Percentiles rank a stretch among this genome's conserved stretches.
Evolutionary conservation across 2,329 filamentous ascomycete species (phyloP).

Genomic region (Pestalotiopsis sp.): DNA sequence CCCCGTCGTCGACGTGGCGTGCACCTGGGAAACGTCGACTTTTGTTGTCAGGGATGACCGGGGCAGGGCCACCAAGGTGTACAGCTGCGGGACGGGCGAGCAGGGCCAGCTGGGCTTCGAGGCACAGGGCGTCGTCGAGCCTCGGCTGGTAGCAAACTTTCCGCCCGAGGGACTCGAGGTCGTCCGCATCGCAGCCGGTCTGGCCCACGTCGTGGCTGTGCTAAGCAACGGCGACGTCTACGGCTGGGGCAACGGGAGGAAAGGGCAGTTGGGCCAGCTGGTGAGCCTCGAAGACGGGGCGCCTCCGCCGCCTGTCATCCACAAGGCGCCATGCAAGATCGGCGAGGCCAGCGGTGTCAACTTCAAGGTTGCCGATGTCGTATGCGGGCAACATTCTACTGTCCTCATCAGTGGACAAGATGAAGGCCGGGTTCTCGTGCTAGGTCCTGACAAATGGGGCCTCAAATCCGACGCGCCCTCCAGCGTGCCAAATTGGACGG

Average conservation of each 20-base stretch:
- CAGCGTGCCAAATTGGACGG: constrained; percentile 60
- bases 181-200: constrained; percentile 69
- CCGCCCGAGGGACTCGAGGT: constrained; percentile 63
- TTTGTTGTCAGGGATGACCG: constrained; percentile 53
- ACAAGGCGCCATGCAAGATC: constrained; percentile 14
- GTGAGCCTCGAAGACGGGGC: constrained; percentile 21
- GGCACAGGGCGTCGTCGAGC: constrained; percentile 13
- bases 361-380: constrained; percentile 68
- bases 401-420: constrained; percentile 63
- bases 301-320: constrained; percentile 13
- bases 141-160: constrained; percentile 59
- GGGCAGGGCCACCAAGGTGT: constrained; percentile 52
- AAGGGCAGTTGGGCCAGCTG: constrained; percentile 76
- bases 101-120: constrained; percentile 71
- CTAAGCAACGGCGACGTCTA: constrained; percentile 76
- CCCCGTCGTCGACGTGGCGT: constrained; percentile 55
- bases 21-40: constrained; percentile 79
- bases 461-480: constrained; percentile 61
- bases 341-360: constrained; percentile 56
- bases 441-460: constrained; percentile 78
- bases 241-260: constrained; percentile 87
- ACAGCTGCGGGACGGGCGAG: constrained; percentile 65
- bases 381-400: constrained; percentile 86
- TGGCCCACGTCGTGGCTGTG: constrained; percentile 77
- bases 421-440: constrained; percentile 62